Percentiles rank a stretch among this genome's conserved stretches.
These are phyloP conservation scores for Gossypium longicalyx DNA, from an alignment of 345 rosid genomes.

Conservation along the genomic window DNA sequence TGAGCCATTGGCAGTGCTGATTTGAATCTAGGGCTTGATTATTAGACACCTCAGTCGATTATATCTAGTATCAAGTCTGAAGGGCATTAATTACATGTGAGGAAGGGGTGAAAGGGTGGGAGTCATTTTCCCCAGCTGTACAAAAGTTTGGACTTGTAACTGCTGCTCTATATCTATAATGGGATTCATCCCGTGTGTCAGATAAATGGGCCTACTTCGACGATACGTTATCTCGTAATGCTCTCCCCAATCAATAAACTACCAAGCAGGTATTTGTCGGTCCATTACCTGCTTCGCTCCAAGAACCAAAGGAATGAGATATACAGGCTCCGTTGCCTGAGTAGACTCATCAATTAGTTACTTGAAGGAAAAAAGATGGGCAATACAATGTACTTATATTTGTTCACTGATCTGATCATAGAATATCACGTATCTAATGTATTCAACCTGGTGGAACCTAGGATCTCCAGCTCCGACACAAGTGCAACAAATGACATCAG, in stretches of 20 bases:
- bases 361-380: constrained; percentile 32
- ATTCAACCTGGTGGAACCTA: constrained; percentile 89
- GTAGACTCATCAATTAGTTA: constrained; percentile 97
- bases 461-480: constrained; percentile 99
- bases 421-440: not conserved
- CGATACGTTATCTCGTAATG: constrained; percentile 45
- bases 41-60: too few relatives aligned
- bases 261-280: constrained; percentile 37
- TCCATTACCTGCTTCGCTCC: constrained; percentile 87
- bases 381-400: not conserved
- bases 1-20: too few relatives aligned
- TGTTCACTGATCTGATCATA: too few relatives aligned
- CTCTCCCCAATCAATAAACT: constrained; percentile 26
- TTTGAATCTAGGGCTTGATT: too few relatives aligned
- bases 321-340: constrained; percentile 97
- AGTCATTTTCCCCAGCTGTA: constrained; percentile 27
- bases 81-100: constrained; percentile 39
- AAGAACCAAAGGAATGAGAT: constrained; percentile 96
- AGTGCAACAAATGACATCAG: constrained; percentile 98
- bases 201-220: constrained; percentile 12
- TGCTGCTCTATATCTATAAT: constrained; percentile 6
- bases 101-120: constrained; percentile 45
- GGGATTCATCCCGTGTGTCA: constrained; percentile 14
- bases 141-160: constrained; percentile 14
- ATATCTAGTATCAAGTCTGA: too few relatives aligned